A percentile compares a stretch with the other conserved stretches of the same genome.
Evolutionary conservation across 2,329 filamentous ascomycete genomes (phyloP).

Genomic region (Claviceps sp.): DNA sequence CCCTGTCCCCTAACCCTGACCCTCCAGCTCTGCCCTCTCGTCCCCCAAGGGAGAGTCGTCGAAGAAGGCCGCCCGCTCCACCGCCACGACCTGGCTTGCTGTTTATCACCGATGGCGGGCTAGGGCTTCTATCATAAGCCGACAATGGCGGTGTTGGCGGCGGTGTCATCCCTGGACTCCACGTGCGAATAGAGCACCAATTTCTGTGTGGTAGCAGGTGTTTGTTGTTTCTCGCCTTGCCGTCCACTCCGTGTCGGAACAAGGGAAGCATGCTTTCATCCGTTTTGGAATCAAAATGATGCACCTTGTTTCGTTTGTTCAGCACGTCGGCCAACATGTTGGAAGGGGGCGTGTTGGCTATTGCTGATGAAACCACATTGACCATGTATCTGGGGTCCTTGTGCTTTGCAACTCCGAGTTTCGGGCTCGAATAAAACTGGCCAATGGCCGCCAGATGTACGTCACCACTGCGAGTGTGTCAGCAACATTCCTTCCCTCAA

Average conservation of each 20-base stretch:
- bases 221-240: conserved; percentile 82
- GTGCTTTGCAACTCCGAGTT: conserved; percentile 67
- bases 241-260: conserved; percentile 79
- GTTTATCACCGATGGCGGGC: conserved; percentile 16
- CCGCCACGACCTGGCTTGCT: conserved; percentile 10
- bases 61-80: conserved; percentile 23
- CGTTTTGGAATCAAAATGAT: conserved; percentile 61
- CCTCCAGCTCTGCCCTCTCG: not conserved
- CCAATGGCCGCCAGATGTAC: conserved; percentile 87
- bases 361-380: conserved; percentile 86
- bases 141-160: conserved; percentile 49
- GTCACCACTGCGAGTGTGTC: conserved; percentile 50
- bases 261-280: conserved; percentile 95
- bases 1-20: not conserved
- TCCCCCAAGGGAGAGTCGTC: conserved; percentile 25
- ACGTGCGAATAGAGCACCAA: conserved; percentile 86
- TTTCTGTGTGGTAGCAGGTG: conserved; percentile 79
- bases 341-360: conserved; percentile 81
- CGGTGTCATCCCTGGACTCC: conserved; percentile 65
- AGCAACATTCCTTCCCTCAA: not conserved
- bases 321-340: conserved; percentile 81
- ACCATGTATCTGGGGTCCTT: conserved; percentile 94
- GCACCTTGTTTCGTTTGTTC: conserved; percentile 80
- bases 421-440: conserved; percentile 89
- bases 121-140: conserved; percentile 29